These are phyloP conservation scores for Fusarium piperis DNA, from an alignment of 2,329 filamentous ascomycete species.

Conservation along the genomic window DNA sequence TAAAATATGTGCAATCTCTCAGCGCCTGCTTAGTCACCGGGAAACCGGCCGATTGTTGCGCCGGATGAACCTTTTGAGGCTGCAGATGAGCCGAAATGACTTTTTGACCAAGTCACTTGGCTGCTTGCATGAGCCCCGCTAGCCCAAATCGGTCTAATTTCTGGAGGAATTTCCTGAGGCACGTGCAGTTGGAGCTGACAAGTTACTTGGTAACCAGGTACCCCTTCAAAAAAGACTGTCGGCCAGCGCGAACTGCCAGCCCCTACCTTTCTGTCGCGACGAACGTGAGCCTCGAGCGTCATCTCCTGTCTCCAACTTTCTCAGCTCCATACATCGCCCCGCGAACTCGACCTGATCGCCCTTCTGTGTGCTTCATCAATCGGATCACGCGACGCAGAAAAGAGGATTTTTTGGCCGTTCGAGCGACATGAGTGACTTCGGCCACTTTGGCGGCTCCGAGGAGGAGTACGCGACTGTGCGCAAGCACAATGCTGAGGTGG, in stretches of 20 bases:
- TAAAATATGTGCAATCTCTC: constrained; percentile 32
- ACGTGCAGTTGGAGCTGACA: constrained; percentile 20
- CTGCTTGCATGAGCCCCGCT: constrained; percentile 26
- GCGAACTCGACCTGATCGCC: constrained; percentile 3
- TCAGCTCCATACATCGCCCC: constrained; percentile 18
- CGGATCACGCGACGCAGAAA: constrained; percentile 17
- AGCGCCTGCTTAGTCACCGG: constrained; percentile 40
- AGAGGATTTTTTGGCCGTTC: constrained; percentile 1
- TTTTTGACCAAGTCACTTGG: constrained; percentile 16
- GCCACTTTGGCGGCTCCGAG: constrained; percentile 75
- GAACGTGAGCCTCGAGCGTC: constrained; percentile 33
- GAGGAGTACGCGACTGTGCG: constrained; percentile 86
- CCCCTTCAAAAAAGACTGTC: constrained; percentile 25
- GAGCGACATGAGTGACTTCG: constrained; percentile 74
- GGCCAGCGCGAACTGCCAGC: constrained; percentile 38
- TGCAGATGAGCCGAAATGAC: constrained; percentile 15
- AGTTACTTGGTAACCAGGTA: constrained; percentile 34
- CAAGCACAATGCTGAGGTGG: constrained; percentile 80
- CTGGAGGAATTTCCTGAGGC: neutral
- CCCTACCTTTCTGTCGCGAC: constrained; percentile 40
- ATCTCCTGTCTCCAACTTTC: constrained; percentile 36
- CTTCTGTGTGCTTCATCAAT: constrained; percentile 11
- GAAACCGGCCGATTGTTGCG: constrained; percentile 36
- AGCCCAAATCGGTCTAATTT: constrained; percentile 16
- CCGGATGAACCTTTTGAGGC: constrained; percentile 22